These are phyloP conservation scores for Ogataea naganishii DNA, from an alignment of 805 yeast genomes.

Conservation along the genomic window DNA sequence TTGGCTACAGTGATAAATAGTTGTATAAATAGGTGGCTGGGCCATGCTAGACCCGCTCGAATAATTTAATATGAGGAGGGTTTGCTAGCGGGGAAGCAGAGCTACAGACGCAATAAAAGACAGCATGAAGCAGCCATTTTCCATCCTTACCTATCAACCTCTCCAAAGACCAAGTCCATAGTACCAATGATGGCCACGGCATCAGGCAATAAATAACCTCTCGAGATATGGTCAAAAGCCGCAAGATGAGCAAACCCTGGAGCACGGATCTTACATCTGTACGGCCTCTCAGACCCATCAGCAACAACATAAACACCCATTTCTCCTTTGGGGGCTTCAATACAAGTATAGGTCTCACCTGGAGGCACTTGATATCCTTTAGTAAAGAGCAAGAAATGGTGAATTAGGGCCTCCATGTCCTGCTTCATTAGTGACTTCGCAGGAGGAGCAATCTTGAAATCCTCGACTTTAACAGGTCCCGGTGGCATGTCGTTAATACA, in stretches of 20 bases:
- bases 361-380: conserved; percentile 86
- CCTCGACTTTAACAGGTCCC: conserved; percentile 88
- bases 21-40: too few species aligned
- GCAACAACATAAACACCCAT: conserved; percentile 86
- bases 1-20: too few species aligned
- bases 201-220: conserved; percentile 84
- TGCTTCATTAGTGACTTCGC: conserved; percentile 77
- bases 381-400: conserved; percentile 80
- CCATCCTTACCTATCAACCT: conserved; percentile 83
- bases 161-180: conserved; percentile 92
- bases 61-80: too few species aligned
- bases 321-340: conserved; percentile 94
- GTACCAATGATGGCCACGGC: conserved; percentile 93
- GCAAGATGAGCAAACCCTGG: conserved; percentile 89
- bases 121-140: too few species aligned
- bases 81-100: too few species aligned
- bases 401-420: conserved; percentile 88
- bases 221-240: conserved; percentile 78
- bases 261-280: conserved; percentile 89
- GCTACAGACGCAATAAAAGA: too few species aligned
- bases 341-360: conserved; percentile 86
- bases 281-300: conserved; percentile 86
- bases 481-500: conserved; percentile 89
- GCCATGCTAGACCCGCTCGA: too few species aligned
- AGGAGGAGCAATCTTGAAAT: conserved; percentile 77